phyloP scores from a whole-genome alignment of 208 protist genomes.

The Leishmania lainsoni region DNA sequence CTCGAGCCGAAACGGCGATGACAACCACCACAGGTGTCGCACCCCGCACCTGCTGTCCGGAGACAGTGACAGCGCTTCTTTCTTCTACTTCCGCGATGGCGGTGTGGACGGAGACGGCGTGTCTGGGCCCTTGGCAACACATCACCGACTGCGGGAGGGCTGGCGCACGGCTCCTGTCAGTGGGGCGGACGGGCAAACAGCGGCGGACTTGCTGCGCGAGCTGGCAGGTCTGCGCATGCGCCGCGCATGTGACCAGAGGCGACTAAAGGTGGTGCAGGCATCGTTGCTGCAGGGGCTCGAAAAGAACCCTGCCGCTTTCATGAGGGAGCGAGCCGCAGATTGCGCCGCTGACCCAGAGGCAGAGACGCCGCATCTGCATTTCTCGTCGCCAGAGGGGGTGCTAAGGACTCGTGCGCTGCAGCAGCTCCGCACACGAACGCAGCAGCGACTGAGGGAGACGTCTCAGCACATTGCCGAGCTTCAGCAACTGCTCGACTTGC shows the following conservation, averaged over 20 bases:
- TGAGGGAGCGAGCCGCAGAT: background rate
- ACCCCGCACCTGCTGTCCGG: background rate
- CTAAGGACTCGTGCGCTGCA: conserved; percentile 19
- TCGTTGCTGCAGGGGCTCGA: background rate
- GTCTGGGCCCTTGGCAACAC: background rate
- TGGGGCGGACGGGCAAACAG: conserved; percentile 20
- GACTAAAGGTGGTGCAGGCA: conserved; percentile 15
- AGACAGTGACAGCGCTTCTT: background rate
- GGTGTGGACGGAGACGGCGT: background rate
- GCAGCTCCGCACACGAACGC: conserved; percentile 12
- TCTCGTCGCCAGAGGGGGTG: conserved; percentile 15
- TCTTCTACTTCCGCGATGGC: background rate
- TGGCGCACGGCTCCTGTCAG: conserved; percentile 22
- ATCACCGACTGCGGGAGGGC: conserved; percentile 13
- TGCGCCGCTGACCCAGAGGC: background rate
- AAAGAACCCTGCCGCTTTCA: background rate
- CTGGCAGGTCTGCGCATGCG: conserved; percentile 36
- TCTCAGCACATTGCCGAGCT: conserved; percentile 42
- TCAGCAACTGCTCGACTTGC: conserved; percentile 29
- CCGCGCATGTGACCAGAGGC: conserved; percentile 32
- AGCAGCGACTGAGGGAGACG: conserved; percentile 25
- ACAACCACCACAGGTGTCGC: background rate
- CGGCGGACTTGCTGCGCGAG: conserved; percentile 27
- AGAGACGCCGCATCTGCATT: conserved; percentile 6
- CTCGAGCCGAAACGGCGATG: background rate